Evolutionary conservation across 345 rosid species (phyloP).

Genomic region (Sisymbrium irio): DNA sequence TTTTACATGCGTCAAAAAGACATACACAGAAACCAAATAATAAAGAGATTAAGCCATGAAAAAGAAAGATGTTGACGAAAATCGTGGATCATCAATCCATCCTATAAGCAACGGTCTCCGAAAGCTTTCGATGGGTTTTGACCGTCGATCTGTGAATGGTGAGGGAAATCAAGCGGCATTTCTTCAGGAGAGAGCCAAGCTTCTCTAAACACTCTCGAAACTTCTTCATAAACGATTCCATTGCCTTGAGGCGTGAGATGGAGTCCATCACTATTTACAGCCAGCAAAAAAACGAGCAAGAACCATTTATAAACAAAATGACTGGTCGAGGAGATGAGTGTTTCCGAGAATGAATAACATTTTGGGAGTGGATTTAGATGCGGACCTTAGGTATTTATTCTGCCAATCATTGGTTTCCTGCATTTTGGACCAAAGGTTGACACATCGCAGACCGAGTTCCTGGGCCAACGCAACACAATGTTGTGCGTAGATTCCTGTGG

Average conservation of each 20-base stretch:
- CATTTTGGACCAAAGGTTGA: slow-evolving; percentile 89
- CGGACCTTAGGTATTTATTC: slow-evolving; percentile 72
- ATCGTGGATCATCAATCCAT: not conserved
- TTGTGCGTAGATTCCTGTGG: slow-evolving; percentile 67
- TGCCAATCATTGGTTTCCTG: slow-evolving; percentile 79
- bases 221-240: slow-evolving; percentile 60
- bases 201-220: slow-evolving; percentile 51
- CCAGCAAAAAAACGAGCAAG: slow-evolving; percentile 16
- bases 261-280: slow-evolving; percentile 68
- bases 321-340: not conserved
- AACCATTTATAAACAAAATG: slow-evolving; percentile 3
- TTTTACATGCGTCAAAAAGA: not conserved
- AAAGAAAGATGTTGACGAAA: not conserved
- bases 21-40: not conserved
- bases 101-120: slow-evolving; percentile 41
- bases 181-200: slow-evolving; percentile 70
- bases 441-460: slow-evolving; percentile 52
- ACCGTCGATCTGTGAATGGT: slow-evolving; percentile 60
- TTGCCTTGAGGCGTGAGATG: slow-evolving; percentile 83
- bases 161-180: slow-evolving; percentile 87
- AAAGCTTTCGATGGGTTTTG: slow-evolving; percentile 69
- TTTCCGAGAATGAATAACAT: not conserved
- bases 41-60: not conserved
- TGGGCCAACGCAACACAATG: slow-evolving; percentile 63
- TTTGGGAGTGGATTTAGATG: slow-evolving; percentile 7